These are phyloP conservation scores for Podospora pseudocomata DNA, from an alignment of 495 filamentous ascomycete genomes.

Conservation along the genomic window DNA sequence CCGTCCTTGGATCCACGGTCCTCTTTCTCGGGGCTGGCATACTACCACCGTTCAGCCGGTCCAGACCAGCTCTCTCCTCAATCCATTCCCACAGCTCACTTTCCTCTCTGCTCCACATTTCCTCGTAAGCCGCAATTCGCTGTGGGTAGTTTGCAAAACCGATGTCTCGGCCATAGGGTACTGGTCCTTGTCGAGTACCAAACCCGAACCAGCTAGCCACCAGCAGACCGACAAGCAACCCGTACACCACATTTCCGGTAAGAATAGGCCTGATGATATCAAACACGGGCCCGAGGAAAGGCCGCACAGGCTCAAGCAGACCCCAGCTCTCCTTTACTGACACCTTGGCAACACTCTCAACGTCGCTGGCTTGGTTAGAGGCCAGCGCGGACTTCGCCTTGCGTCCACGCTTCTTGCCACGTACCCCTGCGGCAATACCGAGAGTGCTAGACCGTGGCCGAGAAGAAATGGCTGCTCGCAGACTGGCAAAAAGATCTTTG, in stretches of 20 bases:
- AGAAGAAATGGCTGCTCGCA: conserved; percentile 69
- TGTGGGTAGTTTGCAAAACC: conserved; percentile 53
- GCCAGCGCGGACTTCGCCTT: conserved; percentile 50
- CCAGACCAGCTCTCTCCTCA: conserved; percentile 78
- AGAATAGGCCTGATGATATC: conserved; percentile 68
- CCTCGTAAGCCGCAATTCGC: conserved; percentile 80
- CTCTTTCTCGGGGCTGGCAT: conserved; percentile 37
- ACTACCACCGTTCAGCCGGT: conserved; percentile 47
- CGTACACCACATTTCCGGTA: conserved; percentile 63
- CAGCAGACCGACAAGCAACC: conserved; percentile 55
- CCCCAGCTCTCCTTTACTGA: conserved; percentile 63
- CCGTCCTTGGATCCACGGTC: conserved; percentile 44
- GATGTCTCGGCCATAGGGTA: conserved; percentile 34
- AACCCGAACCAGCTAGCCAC: conserved; percentile 56
- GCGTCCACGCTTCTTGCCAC: conserved; percentile 52
- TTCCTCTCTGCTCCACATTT: conserved; percentile 89
- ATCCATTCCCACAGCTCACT: conserved; percentile 94
- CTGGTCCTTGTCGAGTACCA: conserved; percentile 38
- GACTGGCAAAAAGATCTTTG: conserved; percentile 65
- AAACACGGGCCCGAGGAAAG: conserved; percentile 64
- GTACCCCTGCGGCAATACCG: conserved; percentile 34
- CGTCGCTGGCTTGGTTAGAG: conserved; percentile 41
- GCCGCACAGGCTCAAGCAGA: conserved; percentile 69
- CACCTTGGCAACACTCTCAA: conserved; percentile 43
- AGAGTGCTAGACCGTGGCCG: conserved; percentile 46